Evolutionary conservation across 441 rosid genomes (phyloP), one percentile per base, ranked within the genome.

Genomic region (Populus hybrid): DNA sequence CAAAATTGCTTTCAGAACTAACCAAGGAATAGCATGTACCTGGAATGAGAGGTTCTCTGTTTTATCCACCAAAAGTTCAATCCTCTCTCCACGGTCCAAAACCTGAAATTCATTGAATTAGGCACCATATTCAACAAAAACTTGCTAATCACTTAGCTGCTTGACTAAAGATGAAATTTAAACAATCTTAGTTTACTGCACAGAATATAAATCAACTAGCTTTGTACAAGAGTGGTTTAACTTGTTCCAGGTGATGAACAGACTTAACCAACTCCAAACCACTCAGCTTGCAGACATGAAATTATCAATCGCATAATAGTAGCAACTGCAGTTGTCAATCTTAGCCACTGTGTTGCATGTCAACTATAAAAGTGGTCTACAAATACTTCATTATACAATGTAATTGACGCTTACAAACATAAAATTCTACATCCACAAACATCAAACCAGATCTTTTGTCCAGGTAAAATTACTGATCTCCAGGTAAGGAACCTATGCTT

Each of bases 41-140:
- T 94, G 97, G 85, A 94, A 92, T 84, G 92, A 98, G 16, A 96
- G 84, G 86, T 89, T 94, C 75, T 96, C 98, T 0, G 97, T 89
- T 83, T 92, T 96, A 80, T 96, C 99, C 19, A 96, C 99, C 75
- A 94, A 87, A 74, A 96, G 97, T 81, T 96, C 98, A 36, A 96
- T 92, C 86, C 79, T 96, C 87, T 94, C 99, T 69, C 98, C 98
- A 59, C 98, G 94, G 82, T 94, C 98, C 88, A 96, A 86, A 75
- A 94, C 99, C 99, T 94, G 85, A 75, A 81, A 84, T 61, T 53
- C 40, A 71, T 21, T 7, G 66, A 11, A 38, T 32, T 71, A 70
- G 64, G 65, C 64, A 67, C 24, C 32, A 16, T 71, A 21, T 23
- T 16, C 30, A 57, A 64, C 0, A 64, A 8, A 61, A 46, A 70